Percentiles rank a stretch among this genome's conserved stretches.
Evolutionary conservation across 1,284 basidiomycete genomes (phyloP).

Genomic region (Sporisorium graminicola): DNA sequence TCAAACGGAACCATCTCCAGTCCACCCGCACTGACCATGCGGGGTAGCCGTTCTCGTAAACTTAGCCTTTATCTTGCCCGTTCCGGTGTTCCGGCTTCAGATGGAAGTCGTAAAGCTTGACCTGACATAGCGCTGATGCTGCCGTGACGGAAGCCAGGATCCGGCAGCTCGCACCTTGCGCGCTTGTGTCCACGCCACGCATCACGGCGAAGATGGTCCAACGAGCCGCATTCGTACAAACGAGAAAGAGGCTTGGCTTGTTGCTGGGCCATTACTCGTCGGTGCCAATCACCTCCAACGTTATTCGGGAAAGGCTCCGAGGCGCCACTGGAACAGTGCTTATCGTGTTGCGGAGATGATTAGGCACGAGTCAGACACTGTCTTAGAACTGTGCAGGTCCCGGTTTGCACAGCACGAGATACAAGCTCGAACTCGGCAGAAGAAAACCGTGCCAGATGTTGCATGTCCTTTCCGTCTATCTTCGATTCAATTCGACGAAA

Average conservation of each 20-base stretch:
- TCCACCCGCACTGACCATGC: slow-evolving; percentile 5
- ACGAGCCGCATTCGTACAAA: neutral
- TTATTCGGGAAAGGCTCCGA: neutral
- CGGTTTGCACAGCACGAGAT: neutral
- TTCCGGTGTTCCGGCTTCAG: neutral
- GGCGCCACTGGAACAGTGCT: neutral
- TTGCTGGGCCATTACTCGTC: neutral
- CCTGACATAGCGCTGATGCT: neutral
- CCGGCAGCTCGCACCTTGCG: neutral
- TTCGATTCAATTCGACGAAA: neutral
- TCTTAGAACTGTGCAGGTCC: neutral
- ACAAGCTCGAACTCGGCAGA: neutral
- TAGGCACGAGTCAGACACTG: neutral
- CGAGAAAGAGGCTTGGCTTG: neutral
- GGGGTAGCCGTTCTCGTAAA: neutral
- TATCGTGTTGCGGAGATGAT: neutral
- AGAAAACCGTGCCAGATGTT: neutral
- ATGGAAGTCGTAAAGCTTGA: neutral
- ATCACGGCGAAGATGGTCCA: neutral
- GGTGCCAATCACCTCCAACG: neutral
- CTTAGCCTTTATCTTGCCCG: neutral
- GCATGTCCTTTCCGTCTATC: neutral
- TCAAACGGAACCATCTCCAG: too few relatives aligned
- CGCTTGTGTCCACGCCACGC: neutral
- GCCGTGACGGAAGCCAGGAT: slow-evolving; percentile 6